A percentile compares a stretch with the other conserved stretches of the same genome.
These are phyloP conservation scores for Corylus avellana DNA, from an alignment of 306 rosid genomes.

Conservation along the genomic window DNA sequence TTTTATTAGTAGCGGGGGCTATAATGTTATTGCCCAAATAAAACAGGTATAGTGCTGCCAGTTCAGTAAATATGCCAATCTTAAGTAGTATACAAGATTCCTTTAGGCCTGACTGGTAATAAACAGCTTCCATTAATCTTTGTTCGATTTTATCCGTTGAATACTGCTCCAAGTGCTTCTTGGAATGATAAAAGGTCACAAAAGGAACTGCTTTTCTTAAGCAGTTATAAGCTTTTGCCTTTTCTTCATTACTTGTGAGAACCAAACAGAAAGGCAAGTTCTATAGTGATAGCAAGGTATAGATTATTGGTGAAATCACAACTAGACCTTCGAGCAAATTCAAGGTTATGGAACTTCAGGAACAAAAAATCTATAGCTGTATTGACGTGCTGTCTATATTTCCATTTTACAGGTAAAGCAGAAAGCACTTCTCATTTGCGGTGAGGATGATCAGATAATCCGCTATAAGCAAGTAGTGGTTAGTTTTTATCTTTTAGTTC, in stretches of 20 bases:
- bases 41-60: conserved; percentile 37
- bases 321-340: neutral
- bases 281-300: neutral
- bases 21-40: conserved; percentile 44
- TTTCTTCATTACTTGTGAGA: neutral
- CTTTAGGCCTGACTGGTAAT: neutral
- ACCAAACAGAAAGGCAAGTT: neutral
- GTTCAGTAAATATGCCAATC: neutral
- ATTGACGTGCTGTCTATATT: neutral
- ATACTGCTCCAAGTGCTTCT: neutral
- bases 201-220: neutral
- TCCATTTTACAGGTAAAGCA: conserved; percentile 47
- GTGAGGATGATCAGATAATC: conserved; percentile 50
- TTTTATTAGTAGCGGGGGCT: conserved; percentile 56
- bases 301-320: neutral
- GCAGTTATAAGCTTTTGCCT: neutral
- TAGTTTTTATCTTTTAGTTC: conserved; percentile 26
- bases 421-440: conserved; percentile 45
- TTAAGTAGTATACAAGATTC: neutral
- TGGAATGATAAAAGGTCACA: neutral
- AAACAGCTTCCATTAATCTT: neutral
- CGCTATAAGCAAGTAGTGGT: conserved; percentile 53
- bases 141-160: neutral
- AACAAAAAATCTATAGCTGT: neutral
- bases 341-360: neutral